Conservation (phyloP, 2,329 filamentous ascomycete species). For the Cordyceps tenuipes region DNA sequence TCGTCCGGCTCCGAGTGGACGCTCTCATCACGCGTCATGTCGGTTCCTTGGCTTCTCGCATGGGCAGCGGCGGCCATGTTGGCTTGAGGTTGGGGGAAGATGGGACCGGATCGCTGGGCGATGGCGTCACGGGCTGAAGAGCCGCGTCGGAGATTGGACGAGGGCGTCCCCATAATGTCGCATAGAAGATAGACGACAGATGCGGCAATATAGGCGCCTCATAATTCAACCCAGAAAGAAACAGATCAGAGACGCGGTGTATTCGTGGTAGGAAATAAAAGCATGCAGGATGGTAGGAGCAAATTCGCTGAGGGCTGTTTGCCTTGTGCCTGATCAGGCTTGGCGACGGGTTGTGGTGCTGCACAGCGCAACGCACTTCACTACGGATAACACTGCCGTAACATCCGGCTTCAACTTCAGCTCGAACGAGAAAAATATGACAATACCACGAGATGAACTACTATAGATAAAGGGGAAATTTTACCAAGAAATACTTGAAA, state of each 20-base stretch:
- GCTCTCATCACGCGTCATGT: conserved; percentile 9
- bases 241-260: neutral
- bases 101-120: neutral
- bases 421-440: too few relatives aligned
- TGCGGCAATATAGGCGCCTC: neutral
- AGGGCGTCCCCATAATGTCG: neutral
- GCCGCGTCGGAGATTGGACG: neutral
- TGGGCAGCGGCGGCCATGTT: neutral
- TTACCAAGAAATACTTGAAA: too few relatives aligned
- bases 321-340: too few relatives aligned
- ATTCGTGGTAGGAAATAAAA: too few relatives aligned
- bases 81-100: neutral
- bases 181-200: neutral
- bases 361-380: too few relatives aligned
- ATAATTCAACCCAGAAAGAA: neutral
- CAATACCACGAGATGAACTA: too few relatives aligned
- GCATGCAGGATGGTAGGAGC: too few relatives aligned
- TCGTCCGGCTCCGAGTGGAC: conserved; percentile 18
- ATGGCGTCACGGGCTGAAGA: neutral
- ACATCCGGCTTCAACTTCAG: too few relatives aligned
- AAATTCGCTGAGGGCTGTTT: too few relatives aligned
- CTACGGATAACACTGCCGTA: too few relatives aligned
- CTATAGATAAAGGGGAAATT: too few relatives aligned
- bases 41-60: neutral
- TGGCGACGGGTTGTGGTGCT: too few relatives aligned